Conservation (phyloP, 495 filamentous ascomycete genomes). For the Penicillium daleae region DNA sequence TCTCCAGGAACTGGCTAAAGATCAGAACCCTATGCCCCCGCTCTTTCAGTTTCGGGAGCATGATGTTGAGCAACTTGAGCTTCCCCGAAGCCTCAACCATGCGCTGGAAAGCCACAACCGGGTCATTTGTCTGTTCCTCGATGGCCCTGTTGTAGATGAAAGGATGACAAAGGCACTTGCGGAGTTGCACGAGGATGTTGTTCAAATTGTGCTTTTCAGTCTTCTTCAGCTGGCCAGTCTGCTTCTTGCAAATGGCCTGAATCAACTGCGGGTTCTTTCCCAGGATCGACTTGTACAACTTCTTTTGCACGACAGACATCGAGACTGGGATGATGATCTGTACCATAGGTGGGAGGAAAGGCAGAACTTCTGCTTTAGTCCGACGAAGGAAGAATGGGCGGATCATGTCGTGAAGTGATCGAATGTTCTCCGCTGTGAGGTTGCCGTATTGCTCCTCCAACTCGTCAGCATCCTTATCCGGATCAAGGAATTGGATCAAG, state of each 20-base stretch:
- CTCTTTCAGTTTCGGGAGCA: conserved; percentile 87
- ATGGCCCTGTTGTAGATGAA: conserved; percentile 90
- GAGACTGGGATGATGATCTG: conserved; percentile 94
- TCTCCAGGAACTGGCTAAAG: conserved; percentile 93
- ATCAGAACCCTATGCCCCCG: conserved; percentile 92
- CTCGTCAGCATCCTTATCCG: conserved; percentile 63
- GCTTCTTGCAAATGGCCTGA: conserved; percentile 73
- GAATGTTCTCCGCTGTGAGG: conserved; percentile 78
- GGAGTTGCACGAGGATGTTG: conserved; percentile 94
- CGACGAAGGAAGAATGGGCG: conserved; percentile 80
- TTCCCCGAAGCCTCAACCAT: conserved; percentile 92
- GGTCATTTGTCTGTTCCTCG: conserved; percentile 69
- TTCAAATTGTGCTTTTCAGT: conserved; percentile 76
- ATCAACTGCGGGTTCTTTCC: conserved; percentile 88
- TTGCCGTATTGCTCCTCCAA: conserved; percentile 76
- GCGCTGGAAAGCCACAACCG: conserved; percentile 66
- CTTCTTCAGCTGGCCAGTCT: conserved; percentile 58
- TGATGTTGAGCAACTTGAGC: conserved; percentile 79
- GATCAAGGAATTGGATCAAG: conserved; percentile 88
- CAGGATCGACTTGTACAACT: conserved; percentile 91
- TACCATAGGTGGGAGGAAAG: conserved; percentile 86
- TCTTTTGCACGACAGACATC: conserved; percentile 91
- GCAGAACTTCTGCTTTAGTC: conserved; percentile 88
- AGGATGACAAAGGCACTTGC: conserved; percentile 93
- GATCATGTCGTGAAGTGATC: conserved; percentile 79